Conservation (phyloP, 2,329 filamentous ascomycete species). For the Neopestalotiopsis clavispora region DNA sequence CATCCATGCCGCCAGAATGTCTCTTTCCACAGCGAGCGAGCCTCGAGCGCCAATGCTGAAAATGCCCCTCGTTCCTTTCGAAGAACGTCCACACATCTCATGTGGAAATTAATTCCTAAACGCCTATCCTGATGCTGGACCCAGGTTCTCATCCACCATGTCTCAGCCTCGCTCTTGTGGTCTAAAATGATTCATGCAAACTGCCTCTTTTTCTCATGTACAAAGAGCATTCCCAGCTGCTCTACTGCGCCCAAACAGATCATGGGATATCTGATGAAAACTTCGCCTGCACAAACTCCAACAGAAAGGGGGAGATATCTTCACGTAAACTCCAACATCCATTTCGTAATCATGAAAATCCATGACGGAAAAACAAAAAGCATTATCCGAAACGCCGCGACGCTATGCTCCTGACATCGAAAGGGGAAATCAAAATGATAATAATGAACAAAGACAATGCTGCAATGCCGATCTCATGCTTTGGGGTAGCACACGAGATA, state of each 20-base stretch:
- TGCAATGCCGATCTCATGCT: conserved; percentile 24
- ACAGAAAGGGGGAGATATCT: conserved; percentile 20
- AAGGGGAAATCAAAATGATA: conserved; percentile 19
- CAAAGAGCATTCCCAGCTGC: conserved; percentile 4
- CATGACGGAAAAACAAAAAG: conserved; percentile 5
- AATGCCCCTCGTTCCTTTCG: conserved; percentile 3
- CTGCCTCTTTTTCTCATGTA: conserved; percentile 5
- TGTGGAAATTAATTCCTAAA: conserved; percentile 12
- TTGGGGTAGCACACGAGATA: neutral
- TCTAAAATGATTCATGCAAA: conserved; percentile 8
- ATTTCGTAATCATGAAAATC: conserved; percentile 9
- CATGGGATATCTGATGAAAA: neutral
- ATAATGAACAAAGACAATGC: conserved; percentile 27
- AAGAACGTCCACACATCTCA: neutral
- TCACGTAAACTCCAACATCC: conserved; percentile 1
- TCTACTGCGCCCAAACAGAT: conserved; percentile 7
- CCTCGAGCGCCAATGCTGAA: conserved; percentile 11
- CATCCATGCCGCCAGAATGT: neutral
- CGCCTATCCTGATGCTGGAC: conserved; percentile 19
- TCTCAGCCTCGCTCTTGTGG: conserved; percentile 13
- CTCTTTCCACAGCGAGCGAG: conserved; percentile 4
- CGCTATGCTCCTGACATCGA: conserved; percentile 39
- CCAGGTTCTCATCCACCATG: neutral
- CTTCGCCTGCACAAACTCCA: neutral
- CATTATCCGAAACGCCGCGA: conserved; percentile 33